Percentiles rank a stretch among this genome's conserved stretches.
Evolutionary conservation across 2,329 filamentous ascomycete genomes (phyloP).

Genomic region (Pyricularia grisea): DNA sequence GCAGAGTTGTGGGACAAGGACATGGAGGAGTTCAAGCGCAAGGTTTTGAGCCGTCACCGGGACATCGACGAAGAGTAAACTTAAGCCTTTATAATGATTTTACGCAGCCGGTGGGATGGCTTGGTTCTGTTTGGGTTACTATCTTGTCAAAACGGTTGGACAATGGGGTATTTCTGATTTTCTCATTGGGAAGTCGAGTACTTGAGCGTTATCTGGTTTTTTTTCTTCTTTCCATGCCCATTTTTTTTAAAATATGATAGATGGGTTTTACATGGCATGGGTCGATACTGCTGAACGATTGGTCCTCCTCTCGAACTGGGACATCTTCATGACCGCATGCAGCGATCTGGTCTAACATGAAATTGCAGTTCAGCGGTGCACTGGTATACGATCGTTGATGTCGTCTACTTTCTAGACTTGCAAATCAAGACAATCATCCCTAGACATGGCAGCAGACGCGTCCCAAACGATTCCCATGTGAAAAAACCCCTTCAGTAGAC

Average conservation of each 20-base stretch:
- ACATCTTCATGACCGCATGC: neutral
- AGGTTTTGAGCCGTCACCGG: slow-evolving; percentile 52
- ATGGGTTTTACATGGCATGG: neutral
- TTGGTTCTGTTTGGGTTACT: slow-evolving; percentile 4
- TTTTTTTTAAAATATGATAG: neutral
- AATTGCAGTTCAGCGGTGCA: neutral
- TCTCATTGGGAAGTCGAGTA: neutral
- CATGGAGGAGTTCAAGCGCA: slow-evolving; percentile 75
- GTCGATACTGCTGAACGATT: neutral
- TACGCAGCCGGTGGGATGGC: neutral
- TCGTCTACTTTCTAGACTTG: neutral
- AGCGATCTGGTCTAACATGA: neutral
- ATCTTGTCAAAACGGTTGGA: slow-evolving; percentile 10
- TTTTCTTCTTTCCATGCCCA: neutral
- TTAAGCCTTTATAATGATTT: neutral
- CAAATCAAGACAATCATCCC: neutral
- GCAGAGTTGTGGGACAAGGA: slow-evolving; percentile 94
- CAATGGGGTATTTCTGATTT: neutral
- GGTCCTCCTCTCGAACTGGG: neutral
- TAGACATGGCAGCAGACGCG: neutral
- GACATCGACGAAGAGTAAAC: slow-evolving; percentile 56
- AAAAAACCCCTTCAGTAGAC: neutral
- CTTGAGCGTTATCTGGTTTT: neutral
- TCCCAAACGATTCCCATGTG: neutral
- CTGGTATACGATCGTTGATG: neutral